A percentile compares a stretch with the other conserved stretches of the same genome.
phyloP scores from a whole-genome alignment of 805 yeast genomes.

The Kodamaea restingae region DNA sequence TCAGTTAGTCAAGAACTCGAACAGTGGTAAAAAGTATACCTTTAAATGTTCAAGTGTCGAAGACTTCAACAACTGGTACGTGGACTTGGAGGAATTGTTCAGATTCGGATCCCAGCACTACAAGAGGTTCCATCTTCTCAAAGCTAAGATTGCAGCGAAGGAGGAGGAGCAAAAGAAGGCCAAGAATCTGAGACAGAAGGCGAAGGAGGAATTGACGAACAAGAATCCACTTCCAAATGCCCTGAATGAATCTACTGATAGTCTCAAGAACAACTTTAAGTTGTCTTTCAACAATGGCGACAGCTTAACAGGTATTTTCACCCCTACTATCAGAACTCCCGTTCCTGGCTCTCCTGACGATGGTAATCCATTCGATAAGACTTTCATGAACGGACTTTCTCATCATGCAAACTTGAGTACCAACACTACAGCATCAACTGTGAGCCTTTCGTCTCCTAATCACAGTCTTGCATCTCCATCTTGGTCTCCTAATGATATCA shows the following conservation, averaged over 20 bases:
- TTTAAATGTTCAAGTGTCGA: constrained; percentile 43
- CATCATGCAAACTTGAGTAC: constrained; percentile 6
- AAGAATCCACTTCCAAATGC: background rate
- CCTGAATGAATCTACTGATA: constrained; percentile 1
- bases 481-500: constrained; percentile 4
- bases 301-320: constrained; percentile 34
- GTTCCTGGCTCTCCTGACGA: constrained; percentile 21
- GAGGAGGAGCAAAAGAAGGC: constrained; percentile 12
- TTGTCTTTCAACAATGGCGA: constrained; percentile 7
- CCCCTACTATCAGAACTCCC: constrained; percentile 37
- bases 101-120: constrained; percentile 41
- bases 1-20: constrained; percentile 25
- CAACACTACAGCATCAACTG: constrained; percentile 8
- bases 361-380: constrained; percentile 36
- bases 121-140: constrained; percentile 48
- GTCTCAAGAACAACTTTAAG: constrained; percentile 7
- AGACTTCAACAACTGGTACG: constrained; percentile 51
- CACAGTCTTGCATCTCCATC: constrained; percentile 6
- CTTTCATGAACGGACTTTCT: constrained; percentile 15
- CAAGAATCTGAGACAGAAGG: constrained; percentile 9
- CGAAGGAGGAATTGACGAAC: background rate
- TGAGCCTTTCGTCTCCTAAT: constrained; percentile 1
- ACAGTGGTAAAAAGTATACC: constrained; percentile 28
- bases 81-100: constrained; percentile 51
- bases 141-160: constrained; percentile 33